Evolutionary conservation across 2,329 filamentous ascomycete genomes (phyloP).

Genomic region (Fusarium sp.): DNA sequence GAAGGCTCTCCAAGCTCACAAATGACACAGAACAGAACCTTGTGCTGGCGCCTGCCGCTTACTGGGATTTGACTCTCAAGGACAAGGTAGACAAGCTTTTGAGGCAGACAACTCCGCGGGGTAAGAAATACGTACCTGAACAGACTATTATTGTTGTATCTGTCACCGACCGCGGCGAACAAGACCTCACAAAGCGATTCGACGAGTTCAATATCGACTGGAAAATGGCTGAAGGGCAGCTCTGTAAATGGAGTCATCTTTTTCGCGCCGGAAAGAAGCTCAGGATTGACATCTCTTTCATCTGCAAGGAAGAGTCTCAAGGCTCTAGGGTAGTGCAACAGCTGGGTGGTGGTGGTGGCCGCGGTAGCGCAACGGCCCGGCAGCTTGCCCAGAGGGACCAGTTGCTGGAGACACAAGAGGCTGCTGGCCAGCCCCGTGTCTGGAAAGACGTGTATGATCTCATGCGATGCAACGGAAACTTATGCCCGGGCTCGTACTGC

Average conservation of each 20-base stretch:
- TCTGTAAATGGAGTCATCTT: constrained; percentile 15
- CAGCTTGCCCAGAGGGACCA: constrained; percentile 13
- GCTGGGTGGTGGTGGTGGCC: neutral
- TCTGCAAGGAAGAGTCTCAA: constrained; percentile 8
- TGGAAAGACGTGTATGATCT: constrained; percentile 27
- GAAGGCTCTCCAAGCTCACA: constrained; percentile 1
- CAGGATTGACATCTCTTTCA: constrained; percentile 20
- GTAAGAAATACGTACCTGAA: constrained; percentile 5
- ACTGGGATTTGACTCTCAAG: constrained; percentile 12
- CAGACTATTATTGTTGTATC: neutral
- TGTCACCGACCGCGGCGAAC: too few relatives aligned
- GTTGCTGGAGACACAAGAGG: constrained; percentile 8
- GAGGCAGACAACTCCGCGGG: constrained; percentile 1
- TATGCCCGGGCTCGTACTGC: constrained; percentile 18
- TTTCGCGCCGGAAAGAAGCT: constrained; percentile 21
- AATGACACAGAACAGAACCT: constrained; percentile 16
- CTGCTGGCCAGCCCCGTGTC: constrained; percentile 13
- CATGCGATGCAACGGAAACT: constrained; percentile 18
- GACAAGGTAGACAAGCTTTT: constrained; percentile 11
- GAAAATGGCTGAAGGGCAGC: constrained; percentile 14
- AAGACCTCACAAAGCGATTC: too few relatives aligned
- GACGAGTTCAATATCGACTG: constrained; percentile 8
- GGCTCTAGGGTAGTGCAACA: constrained; percentile 19
- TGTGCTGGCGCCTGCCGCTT: constrained; percentile 19
- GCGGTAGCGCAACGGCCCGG: constrained; percentile 10